Conservation (phyloP, 441 rosid genomes). For the Macaranga tanarius region DNA sequence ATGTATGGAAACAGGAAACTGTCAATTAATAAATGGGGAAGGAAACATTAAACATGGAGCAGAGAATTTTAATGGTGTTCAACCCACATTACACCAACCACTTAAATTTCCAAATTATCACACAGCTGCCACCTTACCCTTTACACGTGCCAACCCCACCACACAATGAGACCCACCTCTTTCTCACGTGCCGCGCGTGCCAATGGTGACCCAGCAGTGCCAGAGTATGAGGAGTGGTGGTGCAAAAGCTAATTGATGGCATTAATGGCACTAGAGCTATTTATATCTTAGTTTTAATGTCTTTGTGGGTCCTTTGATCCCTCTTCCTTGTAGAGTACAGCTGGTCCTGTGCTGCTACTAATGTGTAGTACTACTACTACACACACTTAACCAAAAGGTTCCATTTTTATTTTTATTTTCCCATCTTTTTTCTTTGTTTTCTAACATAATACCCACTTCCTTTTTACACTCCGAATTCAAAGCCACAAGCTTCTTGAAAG, state of each 20-base stretch:
- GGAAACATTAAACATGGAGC: background rate
- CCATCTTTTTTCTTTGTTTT: background rate
- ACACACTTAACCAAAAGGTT: background rate
- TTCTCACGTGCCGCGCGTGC: slow-evolving; percentile 16
- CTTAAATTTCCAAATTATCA: background rate
- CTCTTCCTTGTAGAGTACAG: slow-evolving; percentile 27
- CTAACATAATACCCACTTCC: background rate
- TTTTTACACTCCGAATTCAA: slow-evolving; percentile 20
- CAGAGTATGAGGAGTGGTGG: background rate
- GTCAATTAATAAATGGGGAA: slow-evolving; percentile 15
- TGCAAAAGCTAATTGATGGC: slow-evolving; percentile 33
- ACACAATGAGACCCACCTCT: background rate
- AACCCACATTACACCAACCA: background rate
- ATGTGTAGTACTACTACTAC: slow-evolving; percentile 24
- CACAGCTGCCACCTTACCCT: background rate
- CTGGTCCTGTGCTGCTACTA: slow-evolving; percentile 25
- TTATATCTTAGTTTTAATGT: slow-evolving; percentile 18
- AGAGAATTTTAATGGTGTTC: slow-evolving; percentile 7
- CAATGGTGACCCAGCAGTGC: background rate
- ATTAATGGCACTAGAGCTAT: slow-evolving; percentile 25
- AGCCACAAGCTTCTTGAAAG: slow-evolving; percentile 14
- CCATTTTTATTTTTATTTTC: background rate
- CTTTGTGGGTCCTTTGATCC: slow-evolving; percentile 28
- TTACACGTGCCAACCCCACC: slow-evolving; percentile 1
- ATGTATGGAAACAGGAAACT: background rate